Evolutionary conservation across 164 flowering plant genomes (phyloP).

Genomic region (Berberis thunbergii): DNA sequence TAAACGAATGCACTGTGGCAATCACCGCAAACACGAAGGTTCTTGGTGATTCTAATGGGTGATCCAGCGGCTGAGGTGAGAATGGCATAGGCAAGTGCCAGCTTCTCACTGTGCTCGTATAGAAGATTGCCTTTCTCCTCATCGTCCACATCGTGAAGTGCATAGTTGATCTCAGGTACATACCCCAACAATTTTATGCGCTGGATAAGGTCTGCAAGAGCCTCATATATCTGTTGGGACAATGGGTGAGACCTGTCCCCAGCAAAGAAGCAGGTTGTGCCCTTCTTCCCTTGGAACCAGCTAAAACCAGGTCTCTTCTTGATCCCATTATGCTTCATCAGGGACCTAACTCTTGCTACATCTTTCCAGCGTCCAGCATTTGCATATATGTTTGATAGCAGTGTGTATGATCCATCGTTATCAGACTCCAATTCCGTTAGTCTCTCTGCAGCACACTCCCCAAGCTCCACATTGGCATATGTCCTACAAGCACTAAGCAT

Average conservation of each 20-base stretch:
- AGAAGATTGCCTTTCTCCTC: constrained; percentile 74
- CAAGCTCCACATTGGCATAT: constrained; percentile 62
- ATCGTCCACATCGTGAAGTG: constrained; percentile 82
- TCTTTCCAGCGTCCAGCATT: constrained; percentile 79
- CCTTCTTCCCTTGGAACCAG: constrained; percentile 67
- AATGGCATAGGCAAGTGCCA: constrained; percentile 77
- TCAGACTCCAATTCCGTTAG: constrained; percentile 41
- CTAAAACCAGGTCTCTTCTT: constrained; percentile 85
- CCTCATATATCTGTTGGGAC: constrained; percentile 42
- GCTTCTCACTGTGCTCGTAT: constrained; percentile 73
- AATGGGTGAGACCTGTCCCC: constrained; percentile 69
- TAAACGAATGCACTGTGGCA: constrained; percentile 62
- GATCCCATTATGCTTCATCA: constrained; percentile 63
- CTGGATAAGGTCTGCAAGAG: constrained; percentile 37
- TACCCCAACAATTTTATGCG: constrained; percentile 57
- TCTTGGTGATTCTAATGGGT: constrained; percentile 70
- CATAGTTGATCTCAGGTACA: constrained; percentile 62
- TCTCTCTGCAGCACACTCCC: constrained; percentile 46
- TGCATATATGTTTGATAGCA: constrained; percentile 81
- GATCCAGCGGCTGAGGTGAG: constrained; percentile 45
- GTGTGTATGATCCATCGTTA: constrained; percentile 59
- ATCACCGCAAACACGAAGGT: constrained; percentile 74
- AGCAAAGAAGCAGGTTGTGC: constrained; percentile 49
- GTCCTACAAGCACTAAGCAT: constrained; percentile 63
- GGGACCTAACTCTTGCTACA: constrained; percentile 53